Evolutionary conservation across 352 stramenopile species (phyloP).

Genomic region (Blastocystis sp.): DNA sequence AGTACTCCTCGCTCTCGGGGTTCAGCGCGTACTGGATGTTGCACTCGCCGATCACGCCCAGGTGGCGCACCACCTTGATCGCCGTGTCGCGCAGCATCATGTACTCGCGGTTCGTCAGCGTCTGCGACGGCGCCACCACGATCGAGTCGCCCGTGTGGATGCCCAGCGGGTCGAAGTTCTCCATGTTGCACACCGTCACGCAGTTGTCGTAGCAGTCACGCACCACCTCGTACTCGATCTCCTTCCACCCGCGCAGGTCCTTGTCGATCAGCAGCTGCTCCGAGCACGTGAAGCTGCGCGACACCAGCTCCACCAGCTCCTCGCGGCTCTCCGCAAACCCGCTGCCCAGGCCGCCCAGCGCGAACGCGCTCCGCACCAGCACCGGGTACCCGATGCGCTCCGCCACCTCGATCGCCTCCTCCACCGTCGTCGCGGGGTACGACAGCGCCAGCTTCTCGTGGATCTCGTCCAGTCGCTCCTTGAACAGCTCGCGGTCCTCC

Average conservation of each 20-base stretch:
- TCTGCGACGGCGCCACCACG: constrained; percentile 92
- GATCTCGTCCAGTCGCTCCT: constrained; percentile 89
- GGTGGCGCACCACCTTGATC: constrained; percentile 89
- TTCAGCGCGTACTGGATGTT: constrained; percentile 97
- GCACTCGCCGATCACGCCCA: constrained; percentile 94
- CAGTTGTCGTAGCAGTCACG: constrained; percentile 91
- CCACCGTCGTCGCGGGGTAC: constrained; percentile 83
- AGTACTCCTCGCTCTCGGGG: constrained; percentile 88
- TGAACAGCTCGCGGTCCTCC: constrained; percentile 95
- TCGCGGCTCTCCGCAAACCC: constrained; percentile 89
- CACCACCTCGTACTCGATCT: constrained; percentile 97
- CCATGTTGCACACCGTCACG: constrained; percentile 96
- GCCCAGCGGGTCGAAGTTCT: constrained; percentile 94
- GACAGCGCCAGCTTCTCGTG: constrained; percentile 90
- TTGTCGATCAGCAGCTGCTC: constrained; percentile 96
- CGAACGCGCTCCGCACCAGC: constrained; percentile 92
- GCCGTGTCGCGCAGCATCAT: constrained; percentile 93
- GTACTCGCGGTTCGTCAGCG: constrained; percentile 91
- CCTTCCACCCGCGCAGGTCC: constrained; percentile 92
- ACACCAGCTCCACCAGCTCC: constrained; percentile 76
- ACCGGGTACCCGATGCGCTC: constrained; percentile 91
- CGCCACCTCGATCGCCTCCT: constrained; percentile 84
- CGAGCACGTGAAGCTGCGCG: constrained; percentile 74
- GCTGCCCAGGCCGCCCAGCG: constrained; percentile 91
- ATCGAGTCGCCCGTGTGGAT: constrained; percentile 97